Evolutionary conservation across 495 filamentous ascomycete species (phyloP).

Genomic region (Paragyromitra xinjiangensis): DNA sequence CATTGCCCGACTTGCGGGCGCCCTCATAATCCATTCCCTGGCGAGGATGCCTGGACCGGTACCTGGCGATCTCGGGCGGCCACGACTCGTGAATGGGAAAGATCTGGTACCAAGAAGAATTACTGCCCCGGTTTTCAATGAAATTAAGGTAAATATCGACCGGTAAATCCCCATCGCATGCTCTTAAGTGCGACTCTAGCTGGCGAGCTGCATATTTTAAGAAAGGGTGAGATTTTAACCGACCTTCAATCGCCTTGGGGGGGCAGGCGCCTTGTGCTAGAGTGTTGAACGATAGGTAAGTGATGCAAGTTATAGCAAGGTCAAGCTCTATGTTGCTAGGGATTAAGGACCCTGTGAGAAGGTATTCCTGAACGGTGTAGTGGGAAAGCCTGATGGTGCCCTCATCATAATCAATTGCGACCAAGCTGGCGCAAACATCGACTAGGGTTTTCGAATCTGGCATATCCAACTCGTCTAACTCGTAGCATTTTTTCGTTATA

Average conservation of each 20-base stretch:
- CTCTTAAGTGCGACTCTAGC: neutral
- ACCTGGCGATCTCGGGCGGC: no score
- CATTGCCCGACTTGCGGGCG: no score
- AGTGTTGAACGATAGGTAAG: neutral
- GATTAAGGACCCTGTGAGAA: neutral
- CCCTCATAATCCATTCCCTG: no score
- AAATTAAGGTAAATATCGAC: neutral
- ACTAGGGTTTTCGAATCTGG: neutral
- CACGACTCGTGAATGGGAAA: neutral
- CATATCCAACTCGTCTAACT: neutral
- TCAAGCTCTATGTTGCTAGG: neutral
- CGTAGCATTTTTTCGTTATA: neutral
- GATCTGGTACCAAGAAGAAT: neutral
- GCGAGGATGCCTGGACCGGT: no score
- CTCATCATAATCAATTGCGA: neutral
- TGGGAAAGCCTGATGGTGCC: neutral
- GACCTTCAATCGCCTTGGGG: neutral
- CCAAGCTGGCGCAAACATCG: neutral
- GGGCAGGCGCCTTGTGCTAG: neutral
- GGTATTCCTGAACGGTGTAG: constrained; percentile 11
- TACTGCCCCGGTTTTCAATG: neutral
- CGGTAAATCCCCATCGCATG: neutral
- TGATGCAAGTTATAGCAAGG: neutral
- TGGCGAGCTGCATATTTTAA: neutral
- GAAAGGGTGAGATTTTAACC: neutral